These are phyloP conservation scores for Penicillium thymicola DNA, from an alignment of 2,329 filamentous ascomycete genomes.

Conservation along the genomic window DNA sequence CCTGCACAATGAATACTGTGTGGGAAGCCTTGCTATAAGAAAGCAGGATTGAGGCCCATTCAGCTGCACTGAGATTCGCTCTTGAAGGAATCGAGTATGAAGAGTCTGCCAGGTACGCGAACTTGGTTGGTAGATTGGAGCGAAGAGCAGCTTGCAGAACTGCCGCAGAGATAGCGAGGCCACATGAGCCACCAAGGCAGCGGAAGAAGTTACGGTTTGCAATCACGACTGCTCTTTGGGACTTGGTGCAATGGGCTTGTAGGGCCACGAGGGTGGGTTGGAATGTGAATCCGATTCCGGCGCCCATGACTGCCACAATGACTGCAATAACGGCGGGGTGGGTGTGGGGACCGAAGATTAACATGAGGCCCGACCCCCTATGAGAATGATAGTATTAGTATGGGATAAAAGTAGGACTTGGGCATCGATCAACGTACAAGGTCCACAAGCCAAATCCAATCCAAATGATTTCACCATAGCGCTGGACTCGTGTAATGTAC, in stretches of 20 bases:
- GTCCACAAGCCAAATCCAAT: slow-evolving; percentile 47
- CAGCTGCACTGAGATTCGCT: slow-evolving; percentile 28
- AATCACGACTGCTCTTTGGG: slow-evolving; percentile 60
- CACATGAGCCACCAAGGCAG: slow-evolving; percentile 56
- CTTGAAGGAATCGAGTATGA: slow-evolving; percentile 38
- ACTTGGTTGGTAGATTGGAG: slow-evolving; percentile 39
- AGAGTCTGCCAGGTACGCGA: slow-evolving; percentile 39
- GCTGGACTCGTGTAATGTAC: slow-evolving; percentile 56
- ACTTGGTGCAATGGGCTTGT: slow-evolving; percentile 56
- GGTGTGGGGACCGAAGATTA: slow-evolving; percentile 49
- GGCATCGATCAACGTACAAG: slow-evolving; percentile 28
- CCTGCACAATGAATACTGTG: slow-evolving; percentile 56
- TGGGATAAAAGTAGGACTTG: not conserved
- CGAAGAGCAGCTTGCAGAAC: slow-evolving; percentile 43
- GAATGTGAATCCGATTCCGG: slow-evolving; percentile 54
- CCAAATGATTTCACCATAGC: slow-evolving; percentile 61
- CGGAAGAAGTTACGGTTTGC: slow-evolving; percentile 62
- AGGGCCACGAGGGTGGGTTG: slow-evolving; percentile 56
- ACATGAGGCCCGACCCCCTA: slow-evolving; percentile 51
- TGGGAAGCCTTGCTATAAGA: slow-evolving; percentile 55
- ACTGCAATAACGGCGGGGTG: slow-evolving; percentile 49
- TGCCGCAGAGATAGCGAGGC: slow-evolving; percentile 57
- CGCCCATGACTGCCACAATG: slow-evolving; percentile 51
- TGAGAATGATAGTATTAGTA: slow-evolving; percentile 1
- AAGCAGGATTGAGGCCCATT: slow-evolving; percentile 44